Evolutionary conservation across 306 rosid genomes (phyloP), one percentile per base, ranked within the genome.

Genomic region (Cicer yamashitae): DNA sequence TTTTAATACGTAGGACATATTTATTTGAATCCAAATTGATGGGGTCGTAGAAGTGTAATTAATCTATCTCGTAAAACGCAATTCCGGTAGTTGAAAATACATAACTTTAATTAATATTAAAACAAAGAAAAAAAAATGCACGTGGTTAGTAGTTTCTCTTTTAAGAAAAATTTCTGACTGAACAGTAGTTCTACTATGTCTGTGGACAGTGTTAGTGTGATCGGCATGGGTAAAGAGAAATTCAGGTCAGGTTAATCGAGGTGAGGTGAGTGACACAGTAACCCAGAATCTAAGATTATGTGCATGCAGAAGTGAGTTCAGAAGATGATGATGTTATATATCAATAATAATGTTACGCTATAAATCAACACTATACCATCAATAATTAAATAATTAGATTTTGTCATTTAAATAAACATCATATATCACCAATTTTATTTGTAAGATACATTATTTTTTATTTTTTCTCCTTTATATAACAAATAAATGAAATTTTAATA

Each of bases 151-250:
- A 15, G 51, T 74, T 74, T 74, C 71, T 74, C 43, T 48, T 62
- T 37, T 37, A 38, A 48, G 79, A 62, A 38, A 15, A 14, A 7
- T 7, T 6, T 38, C 50, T 62, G 79, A 62, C 51, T 43, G 40
- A 48, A 74, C 79, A 74, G 79, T 75, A 5, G 13, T 48, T 17
- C n/a, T 38, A 74, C 70, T 17, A 62, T 74, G 78, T 38, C 70
- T 20, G 1, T 63, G 73, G 57, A 45, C 73, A 67, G 73, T 20
- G 72, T 18, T 67, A 61, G 50, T 47, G 30, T 10, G 53, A 75
- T 68, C 67, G 72, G 71, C 71, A 62, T 75, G 79, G 79, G 72
- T 75, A 75, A 75, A 75, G 72, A 44, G 14, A 75, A 63, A 63
- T 63, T 50, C 72, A 67, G 67, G 67, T 34, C 43, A 51, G 64